Evolutionary conservation across 345 rosid genomes (phyloP), one percentile per base, ranked within the genome.

Genomic region (Noccaea caerulescens): DNA sequence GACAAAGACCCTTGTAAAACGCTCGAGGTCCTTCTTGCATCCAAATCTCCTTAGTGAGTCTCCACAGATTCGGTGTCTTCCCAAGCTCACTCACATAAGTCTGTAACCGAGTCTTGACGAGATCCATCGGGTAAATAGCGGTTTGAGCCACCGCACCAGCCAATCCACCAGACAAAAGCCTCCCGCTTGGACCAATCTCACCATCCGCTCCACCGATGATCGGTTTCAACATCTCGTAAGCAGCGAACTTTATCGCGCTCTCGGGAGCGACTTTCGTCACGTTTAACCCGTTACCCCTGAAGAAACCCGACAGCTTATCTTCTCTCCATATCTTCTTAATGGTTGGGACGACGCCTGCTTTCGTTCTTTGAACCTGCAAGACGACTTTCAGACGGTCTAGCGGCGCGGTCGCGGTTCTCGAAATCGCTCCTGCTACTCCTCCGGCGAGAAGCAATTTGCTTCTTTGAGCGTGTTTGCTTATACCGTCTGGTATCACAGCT

Each of bases 61-160:
- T 77, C 70, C 87, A 86, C 60, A 91, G 69, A 33, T 78, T 84
- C 5, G 95, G 96, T 69, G 81, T 84, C 69, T 73, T 86, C 76
- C 98, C 98, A 74, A 83, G 72, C 27, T 88, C 93, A 68, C 84
- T 76, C 57, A 76, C 82, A 71, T 54, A 78, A 78, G 97, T 91
- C 79, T 94, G 99, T 55, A 94, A 83, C 65, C 99, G 82, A 63
- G 98, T 94, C 84, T 91, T 94, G 77, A 94, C 93, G 14, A 94
- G 96, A 83, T 94, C 98, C 84, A 94, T 73, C 0, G 99, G 99
- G 66, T 94, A 94, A 50, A 94, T 86, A 64, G 89, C 86, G 70
- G 96, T 76, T 61, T 94, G 99, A 69, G 98, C 96, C 75, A 88
- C 85, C 4, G 97, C 99, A 78, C 99, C 99, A 27, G 98, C 99